A percentile compares a stretch with the other conserved stretches of the same genome.
phyloP scores from a whole-genome alignment of 257 asterid species.

The Euphrasia confusa region DNA sequence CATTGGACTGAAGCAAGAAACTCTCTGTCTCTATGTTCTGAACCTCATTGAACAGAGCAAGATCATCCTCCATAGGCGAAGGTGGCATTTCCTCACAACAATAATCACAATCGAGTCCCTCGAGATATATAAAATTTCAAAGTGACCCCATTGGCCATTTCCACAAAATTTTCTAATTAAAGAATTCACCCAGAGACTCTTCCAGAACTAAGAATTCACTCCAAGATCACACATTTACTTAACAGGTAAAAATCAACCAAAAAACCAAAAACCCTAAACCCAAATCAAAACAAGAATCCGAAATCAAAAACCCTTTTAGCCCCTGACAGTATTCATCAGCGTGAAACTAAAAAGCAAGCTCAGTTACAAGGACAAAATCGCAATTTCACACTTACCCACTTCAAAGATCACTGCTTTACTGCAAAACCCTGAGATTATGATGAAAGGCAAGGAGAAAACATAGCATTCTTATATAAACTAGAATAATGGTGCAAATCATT shows the following conservation, averaged over 20 bases:
- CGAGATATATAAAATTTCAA: slow-evolving; percentile 21
- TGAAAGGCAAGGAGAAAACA: not conserved
- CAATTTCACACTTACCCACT: slow-evolving; percentile 1
- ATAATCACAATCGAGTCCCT: slow-evolving; percentile 26
- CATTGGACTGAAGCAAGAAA: slow-evolving; percentile 72
- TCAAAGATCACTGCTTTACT: slow-evolving; percentile 1
- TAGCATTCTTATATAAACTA: slow-evolving; percentile 10
- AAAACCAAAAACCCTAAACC: not conserved
- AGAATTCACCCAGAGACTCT: no score
- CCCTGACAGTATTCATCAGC: not conserved
- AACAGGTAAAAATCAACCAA: no score
- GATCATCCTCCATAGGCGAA: slow-evolving; percentile 76
- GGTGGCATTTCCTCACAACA: slow-evolving; percentile 45
- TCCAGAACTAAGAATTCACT: not conserved
- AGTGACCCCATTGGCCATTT: slow-evolving; percentile 15
- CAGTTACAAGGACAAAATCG: slow-evolving; percentile 3
- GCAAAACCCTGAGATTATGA: slow-evolving; percentile 17
- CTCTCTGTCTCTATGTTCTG: slow-evolving; percentile 59
- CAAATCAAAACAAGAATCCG: not conserved
- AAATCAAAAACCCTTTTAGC: not conserved
- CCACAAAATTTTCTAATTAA: no score
- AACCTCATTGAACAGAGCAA: slow-evolving; percentile 70
- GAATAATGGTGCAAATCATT: not conserved
- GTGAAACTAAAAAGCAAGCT: not conserved
- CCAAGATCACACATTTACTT: not conserved